Percentiles rank a stretch among this genome's conserved stretches.
Evolutionary conservation across 2,329 filamentous ascomycete genomes (phyloP).

Genomic region (Colletotrichum kahawae): DNA sequence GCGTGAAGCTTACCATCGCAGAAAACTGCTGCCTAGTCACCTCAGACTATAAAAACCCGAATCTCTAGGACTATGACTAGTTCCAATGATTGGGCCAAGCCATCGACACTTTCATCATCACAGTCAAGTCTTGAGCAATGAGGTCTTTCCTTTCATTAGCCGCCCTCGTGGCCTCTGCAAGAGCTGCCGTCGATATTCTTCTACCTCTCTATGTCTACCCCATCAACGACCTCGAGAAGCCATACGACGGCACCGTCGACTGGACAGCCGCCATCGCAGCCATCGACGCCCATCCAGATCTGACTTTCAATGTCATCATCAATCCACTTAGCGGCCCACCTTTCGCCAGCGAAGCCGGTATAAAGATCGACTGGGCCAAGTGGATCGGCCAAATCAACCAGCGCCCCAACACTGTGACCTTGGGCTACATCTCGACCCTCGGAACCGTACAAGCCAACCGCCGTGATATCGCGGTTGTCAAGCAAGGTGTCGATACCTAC

Average conservation of each 20-base stretch:
- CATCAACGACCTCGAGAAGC: background rate
- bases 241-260: background rate
- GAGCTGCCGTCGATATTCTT: background rate
- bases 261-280: background rate
- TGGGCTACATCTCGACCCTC: background rate
- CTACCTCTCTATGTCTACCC: slow-evolving; percentile 1
- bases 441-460: background rate
- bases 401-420: background rate
- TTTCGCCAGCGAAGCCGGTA: background rate
- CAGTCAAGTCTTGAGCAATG: background rate
- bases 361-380: slow-evolving; percentile 1
- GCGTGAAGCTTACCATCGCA: background rate
- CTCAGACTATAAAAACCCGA: background rate
- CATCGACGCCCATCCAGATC: background rate
- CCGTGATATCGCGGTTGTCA: background rate
- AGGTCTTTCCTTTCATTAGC: background rate
- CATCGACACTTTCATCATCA: background rate
- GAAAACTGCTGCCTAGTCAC: background rate
- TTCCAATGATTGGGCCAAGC: background rate
- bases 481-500: background rate
- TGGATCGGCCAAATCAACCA: slow-evolving; percentile 2
- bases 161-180: background rate
- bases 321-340: background rate
- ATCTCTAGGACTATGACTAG: background rate
- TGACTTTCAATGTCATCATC: slow-evolving; percentile 1